Conservation (phyloP, 768 basidiomycete genomes). For the Ramaria sp. region DNA sequence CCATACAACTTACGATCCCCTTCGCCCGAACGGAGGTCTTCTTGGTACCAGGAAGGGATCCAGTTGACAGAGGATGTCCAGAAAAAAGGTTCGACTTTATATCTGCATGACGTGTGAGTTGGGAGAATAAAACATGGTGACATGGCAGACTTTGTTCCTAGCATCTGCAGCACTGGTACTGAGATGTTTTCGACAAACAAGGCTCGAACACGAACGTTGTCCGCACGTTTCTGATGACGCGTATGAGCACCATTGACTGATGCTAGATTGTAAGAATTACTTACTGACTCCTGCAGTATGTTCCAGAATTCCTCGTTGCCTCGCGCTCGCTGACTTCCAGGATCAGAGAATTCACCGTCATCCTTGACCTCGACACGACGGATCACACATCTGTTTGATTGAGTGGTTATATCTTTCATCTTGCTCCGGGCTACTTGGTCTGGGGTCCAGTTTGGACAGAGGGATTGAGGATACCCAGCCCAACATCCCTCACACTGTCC, state of each 20-base stretch:
- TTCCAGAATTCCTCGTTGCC: constrained; percentile 28
- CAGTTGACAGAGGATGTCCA: constrained; percentile 55
- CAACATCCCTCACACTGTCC: constrained; percentile 16
- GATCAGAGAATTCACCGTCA: constrained; percentile 10
- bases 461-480: constrained; percentile 37
- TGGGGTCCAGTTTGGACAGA: constrained; percentile 47
- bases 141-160: constrained; percentile 37
- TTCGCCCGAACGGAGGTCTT: constrained; percentile 26
- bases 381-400: constrained; percentile 12
- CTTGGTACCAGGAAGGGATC: constrained; percentile 59
- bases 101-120: constrained; percentile 21
- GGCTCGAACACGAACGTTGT: constrained; percentile 32
- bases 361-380: constrained; percentile 12
- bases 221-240: constrained; percentile 19
- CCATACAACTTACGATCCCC: constrained; percentile 40
- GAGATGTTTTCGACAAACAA: constrained; percentile 42
- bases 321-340: not conserved
- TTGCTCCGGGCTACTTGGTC: constrained; percentile 28
- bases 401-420: constrained; percentile 17
- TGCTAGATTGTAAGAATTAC: constrained; percentile 1
- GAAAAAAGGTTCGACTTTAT: constrained; percentile 52
- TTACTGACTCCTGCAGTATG: constrained; percentile 20
- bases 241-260: not conserved
- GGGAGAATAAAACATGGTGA: not conserved
- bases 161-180: constrained; percentile 41